Evolutionary conservation across 1,284 basidiomycete genomes (phyloP).

Genomic region (Cryptococcus jaspeensis): DNA sequence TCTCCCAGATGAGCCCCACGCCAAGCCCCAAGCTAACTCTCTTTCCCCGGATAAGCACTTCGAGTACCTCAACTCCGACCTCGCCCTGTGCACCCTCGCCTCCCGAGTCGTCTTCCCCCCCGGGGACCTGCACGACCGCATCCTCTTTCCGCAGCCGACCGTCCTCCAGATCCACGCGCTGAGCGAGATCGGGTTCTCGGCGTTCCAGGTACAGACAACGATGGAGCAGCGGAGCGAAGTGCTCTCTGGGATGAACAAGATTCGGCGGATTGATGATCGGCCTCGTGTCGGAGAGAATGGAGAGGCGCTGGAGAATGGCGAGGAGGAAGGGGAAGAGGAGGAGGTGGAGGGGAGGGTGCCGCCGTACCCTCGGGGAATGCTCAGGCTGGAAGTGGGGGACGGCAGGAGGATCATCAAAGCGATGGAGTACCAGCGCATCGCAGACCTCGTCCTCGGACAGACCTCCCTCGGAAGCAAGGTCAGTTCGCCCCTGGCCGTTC

Average conservation of each 20-base stretch:
- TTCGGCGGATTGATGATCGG: constrained; percentile 43
- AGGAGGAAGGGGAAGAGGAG: constrained; percentile 23
- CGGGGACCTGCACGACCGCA: constrained; percentile 20
- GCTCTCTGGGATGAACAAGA: constrained; percentile 40
- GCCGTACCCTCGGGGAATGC: constrained; percentile 47
- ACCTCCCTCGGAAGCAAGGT: constrained; percentile 49
- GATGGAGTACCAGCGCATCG: constrained; percentile 45
- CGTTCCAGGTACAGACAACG: constrained; percentile 41
- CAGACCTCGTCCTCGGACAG: constrained; percentile 38
- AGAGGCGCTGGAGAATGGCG: constrained; percentile 1
- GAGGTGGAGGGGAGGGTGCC: constrained; percentile 38
- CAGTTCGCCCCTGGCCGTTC: constrained; percentile 1
- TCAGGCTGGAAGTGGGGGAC: constrained; percentile 43
- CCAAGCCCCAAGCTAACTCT: no score
- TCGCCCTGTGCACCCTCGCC: constrained; percentile 31
- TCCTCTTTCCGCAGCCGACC: constrained; percentile 34
- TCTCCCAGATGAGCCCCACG: no score
- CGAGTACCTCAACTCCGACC: constrained; percentile 39
- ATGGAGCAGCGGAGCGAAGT: constrained; percentile 47
- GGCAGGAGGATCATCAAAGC: constrained; percentile 39
- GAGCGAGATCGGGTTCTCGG: constrained; percentile 44
- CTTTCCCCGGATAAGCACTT: constrained; percentile 20
- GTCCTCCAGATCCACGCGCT: constrained; percentile 42
- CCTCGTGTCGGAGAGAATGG: no score
- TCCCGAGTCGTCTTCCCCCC: constrained; percentile 16